These are phyloP conservation scores for Lentinus brumalis DNA, from an alignment of 768 basidiomycete species.

Conservation along the genomic window DNA sequence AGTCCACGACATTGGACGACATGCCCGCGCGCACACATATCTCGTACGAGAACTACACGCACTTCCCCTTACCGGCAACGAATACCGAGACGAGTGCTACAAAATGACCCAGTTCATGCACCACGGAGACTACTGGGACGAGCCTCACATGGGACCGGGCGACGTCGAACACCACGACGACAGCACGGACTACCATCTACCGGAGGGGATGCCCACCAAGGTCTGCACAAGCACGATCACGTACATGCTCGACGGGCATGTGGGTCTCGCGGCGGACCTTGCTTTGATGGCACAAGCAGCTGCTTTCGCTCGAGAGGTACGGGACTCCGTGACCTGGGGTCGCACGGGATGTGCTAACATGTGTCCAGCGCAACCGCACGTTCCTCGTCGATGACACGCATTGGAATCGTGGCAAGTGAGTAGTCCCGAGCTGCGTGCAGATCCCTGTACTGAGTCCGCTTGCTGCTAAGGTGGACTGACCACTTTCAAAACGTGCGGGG, in stretches of 20 bases:
- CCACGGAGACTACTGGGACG: constrained; percentile 55
- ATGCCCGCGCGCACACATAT: constrained; percentile 30
- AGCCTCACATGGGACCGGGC: constrained; percentile 24
- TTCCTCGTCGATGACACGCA: constrained; percentile 71
- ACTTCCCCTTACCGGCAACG: constrained; percentile 53
- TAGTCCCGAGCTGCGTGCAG: constrained; percentile 1
- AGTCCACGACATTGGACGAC: constrained; percentile 23
- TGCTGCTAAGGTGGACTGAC: constrained; percentile 57
- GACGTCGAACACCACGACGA: constrained; percentile 36
- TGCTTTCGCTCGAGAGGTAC: constrained; percentile 65
- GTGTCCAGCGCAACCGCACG: constrained; percentile 55
- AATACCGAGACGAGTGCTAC: constrained; percentile 61
- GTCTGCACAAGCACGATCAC: constrained; percentile 66
- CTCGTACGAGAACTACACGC: constrained; percentile 59
- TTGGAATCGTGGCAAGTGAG: constrained; percentile 75
- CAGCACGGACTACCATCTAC: constrained; percentile 25
- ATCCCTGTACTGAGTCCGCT: not conserved
- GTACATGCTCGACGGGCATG: constrained; percentile 68
- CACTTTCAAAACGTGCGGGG: constrained; percentile 58
- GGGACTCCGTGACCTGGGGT: constrained; percentile 6
- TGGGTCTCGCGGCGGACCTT: constrained; percentile 66
- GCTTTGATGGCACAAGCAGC: constrained; percentile 69
- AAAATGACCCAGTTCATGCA: constrained; percentile 50
- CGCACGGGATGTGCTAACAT: not conserved
- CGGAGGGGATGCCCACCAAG: constrained; percentile 26